Evolutionary conservation across 768 basidiomycete species (phyloP), one percentile per base, ranked within the genome.

Genomic region (Lentinula guzmanii): DNA sequence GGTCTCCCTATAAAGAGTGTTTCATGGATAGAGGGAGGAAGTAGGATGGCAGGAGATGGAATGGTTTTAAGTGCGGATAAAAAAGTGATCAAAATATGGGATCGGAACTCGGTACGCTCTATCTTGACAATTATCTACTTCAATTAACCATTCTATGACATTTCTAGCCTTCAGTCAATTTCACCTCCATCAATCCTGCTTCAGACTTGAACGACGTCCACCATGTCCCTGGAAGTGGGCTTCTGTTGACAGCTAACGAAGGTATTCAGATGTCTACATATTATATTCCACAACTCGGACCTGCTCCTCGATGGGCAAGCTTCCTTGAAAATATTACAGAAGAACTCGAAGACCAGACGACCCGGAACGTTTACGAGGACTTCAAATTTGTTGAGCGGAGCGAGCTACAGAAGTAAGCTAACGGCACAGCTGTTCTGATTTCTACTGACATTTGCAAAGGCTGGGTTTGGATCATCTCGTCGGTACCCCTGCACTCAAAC

Each of bases 301-400:
- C 95, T 2, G 97, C 97, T 9, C 96, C 97, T 4, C 85, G 86
- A 65, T 99, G 97, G 97, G 93, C 93, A 39, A 89, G 89, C 69
- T 99, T 99, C 86, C 85, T 99, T 61, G 97, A 99, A 75, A 93
- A 94, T 68, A 91, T 99, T 70, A 98, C 97, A 0, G 97, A 99
- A 73, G 97, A 99, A 70, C 89, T 98, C 88, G 96, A 98, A 69
- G 93, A 93, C 70, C 88, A 90, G 69, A 86, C 82, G 8, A 81
- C 80, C 39, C 87, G 85, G 60, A 87, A 83, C 31, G 84, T 90
- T 5, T 99, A 98, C 72, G 90, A 95, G 71, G 97, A 98, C 76
- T 98, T 87, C 85, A 99, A 99, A 74, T 99, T 98, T 69, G 83
- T 99, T 60, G 93, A 95, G 73, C 81, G 90, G 64, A 80, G 76